Evolutionary conservation across 2,329 filamentous ascomycete species (phyloP), one percentile per base, ranked within the genome.

Genomic region (Cyphellophora europaea): DNA sequence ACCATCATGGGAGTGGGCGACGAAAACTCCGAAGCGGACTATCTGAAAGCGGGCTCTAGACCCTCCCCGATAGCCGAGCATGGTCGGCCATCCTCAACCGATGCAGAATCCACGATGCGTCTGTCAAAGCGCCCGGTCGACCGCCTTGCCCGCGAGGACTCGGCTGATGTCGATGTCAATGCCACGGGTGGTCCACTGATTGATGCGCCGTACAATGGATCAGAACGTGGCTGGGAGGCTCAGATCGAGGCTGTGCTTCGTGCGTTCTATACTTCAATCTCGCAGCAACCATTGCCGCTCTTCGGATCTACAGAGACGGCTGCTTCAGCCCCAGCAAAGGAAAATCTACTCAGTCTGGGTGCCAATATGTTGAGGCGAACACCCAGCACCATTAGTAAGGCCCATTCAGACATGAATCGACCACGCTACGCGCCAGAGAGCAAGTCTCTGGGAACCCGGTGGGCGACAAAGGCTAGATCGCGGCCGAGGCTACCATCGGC

Each of bases 221-320:
- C 78, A 1, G 68, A 82, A 51, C 79, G 78, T 45, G 79, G 75
- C 2, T 98, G 91, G 91, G 86, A 95, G 54, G 69, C 75, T 21
- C 87, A 94, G 54, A 69, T 98, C 27, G 91, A 98, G 59, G 66
- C 74, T n/a, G 83, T 96, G 5, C 69, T 98, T 16, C 94, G 93
- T 57, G 79, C 86, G 14, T 94, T 93, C 41, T 98, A 93, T 58
- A 75, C 68, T 17, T 94, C 88, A 0, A 95, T 98, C 51, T 80
- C 84, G 32, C 81, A 85, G 48, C 79, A 93, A 45, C 77, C 77
- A n/a, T 67, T 98, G 30, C 91, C 91, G 4, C 67, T 96, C 3
- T 86, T 91, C 53, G 86, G 87, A 6, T 79, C 78, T 30, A 67
- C 74, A 30, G 49, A 63, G 3, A 57, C 70, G 30, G 48, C 43